Evolutionary conservation across 768 basidiomycete genomes (phyloP).

Genomic region (Suillus occidentalis): DNA sequence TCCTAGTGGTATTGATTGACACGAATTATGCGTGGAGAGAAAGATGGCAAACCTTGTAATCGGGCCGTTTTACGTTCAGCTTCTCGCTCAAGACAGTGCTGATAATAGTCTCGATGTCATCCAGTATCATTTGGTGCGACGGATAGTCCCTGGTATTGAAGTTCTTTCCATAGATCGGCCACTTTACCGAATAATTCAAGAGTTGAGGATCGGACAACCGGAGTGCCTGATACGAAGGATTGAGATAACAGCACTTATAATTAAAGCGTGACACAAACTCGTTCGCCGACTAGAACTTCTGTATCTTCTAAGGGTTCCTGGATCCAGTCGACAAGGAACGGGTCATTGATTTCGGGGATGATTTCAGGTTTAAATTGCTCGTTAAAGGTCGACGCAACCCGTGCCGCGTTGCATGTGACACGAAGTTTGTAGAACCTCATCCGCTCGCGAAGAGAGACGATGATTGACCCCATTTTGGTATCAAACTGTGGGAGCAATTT

Average conservation of each 20-base stretch:
- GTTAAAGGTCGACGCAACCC: slow-evolving; percentile 77
- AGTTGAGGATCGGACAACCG: slow-evolving; percentile 65
- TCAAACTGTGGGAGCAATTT: slow-evolving; percentile 53
- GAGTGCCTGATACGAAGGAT: slow-evolving; percentile 52
- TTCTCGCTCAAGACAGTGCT: slow-evolving; percentile 58
- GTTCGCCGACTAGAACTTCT: slow-evolving; percentile 63
- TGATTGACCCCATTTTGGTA: slow-evolving; percentile 70
- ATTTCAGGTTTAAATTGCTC: slow-evolving; percentile 80
- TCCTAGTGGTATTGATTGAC: slow-evolving; percentile 47
- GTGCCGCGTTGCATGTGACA: slow-evolving; percentile 68
- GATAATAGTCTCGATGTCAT: slow-evolving; percentile 77
- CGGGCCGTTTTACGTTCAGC: slow-evolving; percentile 49
- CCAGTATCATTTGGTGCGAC: slow-evolving; percentile 66
- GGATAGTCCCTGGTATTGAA: slow-evolving; percentile 84
- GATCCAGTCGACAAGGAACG: slow-evolving; percentile 84
- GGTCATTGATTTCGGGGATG: slow-evolving; percentile 85
- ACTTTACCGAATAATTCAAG: slow-evolving; percentile 71
- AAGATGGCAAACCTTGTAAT: slow-evolving; percentile 56
- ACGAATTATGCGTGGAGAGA: neutral
- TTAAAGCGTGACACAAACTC: slow-evolving; percentile 40
- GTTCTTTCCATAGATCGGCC: slow-evolving; percentile 78
- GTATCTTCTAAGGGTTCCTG: slow-evolving; percentile 47
- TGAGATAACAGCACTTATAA: slow-evolving; percentile 10
- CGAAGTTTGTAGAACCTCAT: slow-evolving; percentile 86
- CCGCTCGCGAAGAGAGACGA: slow-evolving; percentile 70